These are phyloP conservation scores for Smittium culicis DNA, from an alignment of 371 early-diverging fungal genomes.

Conservation along the genomic window DNA sequence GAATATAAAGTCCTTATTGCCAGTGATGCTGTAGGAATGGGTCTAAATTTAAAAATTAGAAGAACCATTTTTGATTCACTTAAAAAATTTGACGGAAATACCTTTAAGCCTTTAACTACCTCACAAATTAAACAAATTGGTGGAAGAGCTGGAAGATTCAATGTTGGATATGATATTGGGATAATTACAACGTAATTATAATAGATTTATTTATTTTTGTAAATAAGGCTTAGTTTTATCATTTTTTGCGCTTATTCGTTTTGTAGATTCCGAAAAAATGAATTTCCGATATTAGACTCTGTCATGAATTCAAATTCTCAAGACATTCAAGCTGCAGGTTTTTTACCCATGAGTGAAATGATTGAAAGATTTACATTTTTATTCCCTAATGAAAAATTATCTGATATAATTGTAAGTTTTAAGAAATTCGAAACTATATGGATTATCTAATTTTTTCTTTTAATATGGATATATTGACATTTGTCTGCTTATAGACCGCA, in stretches of 20 bases:
- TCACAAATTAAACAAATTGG: slow-evolving; percentile 88
- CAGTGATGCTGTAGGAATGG: slow-evolving; percentile 96
- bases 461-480: not conserved
- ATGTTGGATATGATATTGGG: slow-evolving; percentile 45
- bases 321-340: slow-evolving; percentile 6
- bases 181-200: slow-evolving; percentile 38
- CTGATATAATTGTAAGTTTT: slow-evolving; percentile 14
- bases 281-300: slow-evolving; percentile 14
- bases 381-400: slow-evolving; percentile 20
- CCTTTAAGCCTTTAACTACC: slow-evolving; percentile 35
- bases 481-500: slow-evolving; percentile 33
- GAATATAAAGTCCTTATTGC: slow-evolving; percentile 78
- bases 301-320: slow-evolving; percentile 24
- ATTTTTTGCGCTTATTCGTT: not conserved
- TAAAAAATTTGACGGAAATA: slow-evolving; percentile 62
- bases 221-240: no score
- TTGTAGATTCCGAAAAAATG: slow-evolving; percentile 12
- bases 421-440: slow-evolving; percentile 9
- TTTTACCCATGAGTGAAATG: not conserved
- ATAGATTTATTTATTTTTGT: no score
- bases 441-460: slow-evolving; percentile 1
- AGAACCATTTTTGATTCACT: slow-evolving; percentile 68
- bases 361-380: slow-evolving; percentile 19
- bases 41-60: slow-evolving; percentile 82
- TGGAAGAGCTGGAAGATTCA: slow-evolving; percentile 87